Base-by-base conservation (phyloP, 2,329 filamentous ascomycete species). In the Sporothrix mexicana region DNA sequence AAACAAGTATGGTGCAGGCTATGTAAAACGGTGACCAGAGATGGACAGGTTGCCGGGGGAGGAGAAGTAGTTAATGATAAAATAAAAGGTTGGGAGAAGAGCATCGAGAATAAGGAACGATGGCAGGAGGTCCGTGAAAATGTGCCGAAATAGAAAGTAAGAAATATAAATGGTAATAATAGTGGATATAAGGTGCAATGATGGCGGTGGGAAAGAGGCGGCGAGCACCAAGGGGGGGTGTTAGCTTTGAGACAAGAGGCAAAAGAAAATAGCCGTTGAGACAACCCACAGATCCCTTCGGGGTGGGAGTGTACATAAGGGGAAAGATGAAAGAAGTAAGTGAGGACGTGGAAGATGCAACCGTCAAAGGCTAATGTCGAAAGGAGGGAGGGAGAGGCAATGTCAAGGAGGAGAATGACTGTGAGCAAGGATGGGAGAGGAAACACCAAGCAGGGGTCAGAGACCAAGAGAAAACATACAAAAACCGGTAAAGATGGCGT, bases 181-280 rank as follows among this genome's bases (percentile, higher is more conserved):
- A 7, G 61, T 66, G 61, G 12, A 43, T 57, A 17, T 36, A 45
- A 15, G n/a, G 51, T 17, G 36, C 20, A 36, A 47, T 57, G 20
- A 7, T 17, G n/a, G 47, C 49, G 51, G 68, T 70, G 57, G 61
- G 51, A 74, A 77, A 77, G 71, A 74, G 75, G 74, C 71, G 72
- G 77, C 51, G 73, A 78, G 72, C 75, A 72, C 73, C 73, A 68
- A 71, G 74, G 74, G 70, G 49, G 69, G n/a, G 55, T 69, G 72
- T 68, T 41, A 61, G 30, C 36, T 70, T 53, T 45, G n/a, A 41
- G 30, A 62, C 51, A 74, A 74, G 74, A 69, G 12, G 20, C 17
- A n/a, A n/a, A 23, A 15, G n/a, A 30, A 15, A 57, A 23, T 36
- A 41, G 61, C n/a, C n/a, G 41, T 41, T 13, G 20, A 43, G 67